Percentiles rank a stretch among this genome's conserved stretches.
Conservation (phyloP, 345 rosid genomes). For the Salix caprea region DNA sequence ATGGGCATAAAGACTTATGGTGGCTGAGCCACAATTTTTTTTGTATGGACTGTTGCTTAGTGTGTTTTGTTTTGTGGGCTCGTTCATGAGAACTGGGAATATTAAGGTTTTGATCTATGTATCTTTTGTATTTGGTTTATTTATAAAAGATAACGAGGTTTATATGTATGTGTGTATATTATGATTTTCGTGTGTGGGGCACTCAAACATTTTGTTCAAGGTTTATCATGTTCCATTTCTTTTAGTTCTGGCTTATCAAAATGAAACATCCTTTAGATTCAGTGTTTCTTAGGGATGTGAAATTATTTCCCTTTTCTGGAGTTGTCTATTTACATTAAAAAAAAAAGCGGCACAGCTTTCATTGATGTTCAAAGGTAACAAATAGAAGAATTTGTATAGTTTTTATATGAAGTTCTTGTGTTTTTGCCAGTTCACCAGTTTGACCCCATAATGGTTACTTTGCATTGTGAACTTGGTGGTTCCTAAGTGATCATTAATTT, state of each 20-base stretch:
- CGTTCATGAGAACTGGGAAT: neutral
- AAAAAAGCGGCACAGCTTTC: neutral
- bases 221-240: neutral
- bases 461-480: neutral
- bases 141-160: too few species aligned
- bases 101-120: slow-evolving; percentile 8
- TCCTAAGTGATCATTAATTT: neutral
- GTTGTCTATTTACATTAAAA: neutral
- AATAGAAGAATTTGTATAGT: neutral
- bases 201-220: neutral
- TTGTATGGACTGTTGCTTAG: neutral
- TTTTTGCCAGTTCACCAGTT: neutral
- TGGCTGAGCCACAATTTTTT: neutral
- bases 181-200: neutral
- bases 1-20: neutral
- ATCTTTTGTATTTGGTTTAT: neutral
- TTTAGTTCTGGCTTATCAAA: neutral
- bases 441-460: neutral
- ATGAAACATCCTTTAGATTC: neutral
- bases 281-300: neutral
- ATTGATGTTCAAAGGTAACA: neutral
- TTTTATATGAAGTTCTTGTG: neutral
- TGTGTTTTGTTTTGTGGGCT: neutral
- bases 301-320: neutral
- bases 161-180: neutral